A percentile compares a stretch with the other conserved stretches of the same genome.
These are phyloP conservation scores for Beauveria caledonica DNA, from an alignment of 2,329 filamentous ascomycete species.

Conservation along the genomic window DNA sequence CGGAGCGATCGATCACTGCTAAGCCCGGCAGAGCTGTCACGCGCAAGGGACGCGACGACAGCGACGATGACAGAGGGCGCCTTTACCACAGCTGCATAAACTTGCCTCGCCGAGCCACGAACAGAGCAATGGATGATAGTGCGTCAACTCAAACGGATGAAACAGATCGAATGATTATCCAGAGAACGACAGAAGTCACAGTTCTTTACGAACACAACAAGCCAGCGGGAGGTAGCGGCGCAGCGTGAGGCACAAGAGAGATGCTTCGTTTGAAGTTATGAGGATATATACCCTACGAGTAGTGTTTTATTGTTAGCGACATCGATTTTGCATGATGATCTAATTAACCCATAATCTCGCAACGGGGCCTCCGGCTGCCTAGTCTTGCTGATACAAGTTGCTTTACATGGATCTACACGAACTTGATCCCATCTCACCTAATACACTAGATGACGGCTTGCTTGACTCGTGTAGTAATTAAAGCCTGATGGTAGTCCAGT, in stretches of 20 bases:
- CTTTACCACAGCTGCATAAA: background rate
- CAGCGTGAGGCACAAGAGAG: background rate
- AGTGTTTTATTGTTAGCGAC: background rate
- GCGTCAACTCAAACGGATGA: background rate
- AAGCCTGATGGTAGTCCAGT: no score
- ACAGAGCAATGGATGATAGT: background rate
- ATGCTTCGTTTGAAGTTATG: no score
- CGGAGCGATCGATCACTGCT: background rate
- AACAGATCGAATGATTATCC: slow-evolving; percentile 4
- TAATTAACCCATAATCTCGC: no score
- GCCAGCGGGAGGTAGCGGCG: no score
- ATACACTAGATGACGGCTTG: no score
- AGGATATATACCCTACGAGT: background rate
- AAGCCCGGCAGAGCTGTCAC: background rate
- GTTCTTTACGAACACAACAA: slow-evolving; percentile 1
- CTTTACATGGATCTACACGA: no score
- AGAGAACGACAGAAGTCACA: slow-evolving; percentile 8
- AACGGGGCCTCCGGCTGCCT: no score
- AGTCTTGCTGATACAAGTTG: no score
- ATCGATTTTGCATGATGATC: no score
- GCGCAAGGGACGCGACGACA: background rate
- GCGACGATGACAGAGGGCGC: background rate
- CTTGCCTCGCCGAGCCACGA: background rate
- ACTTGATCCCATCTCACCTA: no score
- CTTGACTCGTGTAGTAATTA: no score